Conservation (phyloP, 108 stramenopile species). For the Nitzschia putrida region DNA sequence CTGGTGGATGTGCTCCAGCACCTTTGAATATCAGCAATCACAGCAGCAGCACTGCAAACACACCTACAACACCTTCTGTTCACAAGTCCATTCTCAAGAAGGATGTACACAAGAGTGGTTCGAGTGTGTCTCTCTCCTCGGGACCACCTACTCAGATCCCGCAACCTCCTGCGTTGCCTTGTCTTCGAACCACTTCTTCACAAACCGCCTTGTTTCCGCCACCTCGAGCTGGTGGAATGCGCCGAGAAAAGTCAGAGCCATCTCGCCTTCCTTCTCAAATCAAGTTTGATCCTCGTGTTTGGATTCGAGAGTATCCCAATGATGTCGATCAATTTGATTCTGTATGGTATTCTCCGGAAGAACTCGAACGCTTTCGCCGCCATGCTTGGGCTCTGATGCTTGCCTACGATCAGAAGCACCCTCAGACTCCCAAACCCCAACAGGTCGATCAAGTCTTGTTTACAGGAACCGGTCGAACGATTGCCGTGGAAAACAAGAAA, state of each 20-base stretch:
- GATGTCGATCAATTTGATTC: conserved; percentile 8
- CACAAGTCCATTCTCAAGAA: too few species aligned
- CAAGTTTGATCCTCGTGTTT: conserved; percentile 46
- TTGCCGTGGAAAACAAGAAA: background rate
- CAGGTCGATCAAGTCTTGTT: conserved; percentile 19
- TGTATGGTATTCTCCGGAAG: conserved; percentile 60
- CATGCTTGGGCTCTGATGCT: conserved; percentile 57
- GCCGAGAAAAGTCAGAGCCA: conserved; percentile 11
- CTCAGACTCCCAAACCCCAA: background rate
- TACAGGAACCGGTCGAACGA: conserved; percentile 30
- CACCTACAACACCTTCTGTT: too few species aligned
- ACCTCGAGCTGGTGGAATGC: background rate
- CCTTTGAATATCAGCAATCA: too few species aligned
- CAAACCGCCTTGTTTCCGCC: too few species aligned
- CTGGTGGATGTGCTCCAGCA: too few species aligned
- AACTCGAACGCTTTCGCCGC: conserved; percentile 55
- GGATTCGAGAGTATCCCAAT: conserved; percentile 38
- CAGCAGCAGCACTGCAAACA: too few species aligned
- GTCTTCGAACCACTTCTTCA: too few species aligned
- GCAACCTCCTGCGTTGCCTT: too few species aligned
- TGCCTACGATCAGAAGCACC: conserved; percentile 29
- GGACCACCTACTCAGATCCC: too few species aligned
- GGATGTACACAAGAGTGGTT: too few species aligned
- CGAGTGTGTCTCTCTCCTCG: too few species aligned
- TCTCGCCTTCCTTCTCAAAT: background rate